Evolutionary conservation across 1,284 basidiomycete genomes (phyloP).

Genomic region (Xerocomus nothofagi): DNA sequence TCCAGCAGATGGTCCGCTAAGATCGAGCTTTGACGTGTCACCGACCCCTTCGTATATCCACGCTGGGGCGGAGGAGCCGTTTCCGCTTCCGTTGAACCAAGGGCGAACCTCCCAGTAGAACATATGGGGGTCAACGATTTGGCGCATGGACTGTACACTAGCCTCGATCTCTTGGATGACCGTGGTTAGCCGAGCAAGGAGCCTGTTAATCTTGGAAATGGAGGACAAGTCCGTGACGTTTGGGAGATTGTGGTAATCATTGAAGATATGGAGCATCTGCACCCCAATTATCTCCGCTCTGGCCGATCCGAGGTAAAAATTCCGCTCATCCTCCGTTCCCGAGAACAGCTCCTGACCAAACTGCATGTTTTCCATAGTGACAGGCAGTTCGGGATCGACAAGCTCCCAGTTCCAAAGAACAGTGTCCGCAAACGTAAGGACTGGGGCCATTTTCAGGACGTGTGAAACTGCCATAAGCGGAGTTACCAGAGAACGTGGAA

Average conservation of each 20-base stretch:
- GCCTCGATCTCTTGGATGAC: constrained; percentile 76
- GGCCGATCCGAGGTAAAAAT: constrained; percentile 88
- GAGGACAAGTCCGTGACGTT: constrained; percentile 68
- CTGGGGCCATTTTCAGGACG: constrained; percentile 82
- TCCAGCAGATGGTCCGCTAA: constrained; percentile 90
- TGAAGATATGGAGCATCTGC: constrained; percentile 84
- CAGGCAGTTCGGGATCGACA: constrained; percentile 51
- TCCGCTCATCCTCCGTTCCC: constrained; percentile 79
- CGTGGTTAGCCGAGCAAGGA: constrained; percentile 68
- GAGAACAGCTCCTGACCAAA: constrained; percentile 76
- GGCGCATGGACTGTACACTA: constrained; percentile 69
- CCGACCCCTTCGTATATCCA: constrained; percentile 89
- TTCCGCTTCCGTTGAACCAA: constrained; percentile 87
- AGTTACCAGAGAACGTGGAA: constrained; percentile 79
- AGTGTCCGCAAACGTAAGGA: constrained; percentile 94
- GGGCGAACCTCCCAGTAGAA: constrained; percentile 93
- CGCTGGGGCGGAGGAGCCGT: constrained; percentile 49
- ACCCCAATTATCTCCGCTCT: constrained; percentile 86
- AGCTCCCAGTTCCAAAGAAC: constrained; percentile 93
- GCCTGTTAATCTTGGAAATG: constrained; percentile 68
- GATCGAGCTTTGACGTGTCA: constrained; percentile 55
- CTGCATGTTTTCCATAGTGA: constrained; percentile 62
- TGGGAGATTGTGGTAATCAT: constrained; percentile 77
- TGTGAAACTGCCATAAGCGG: constrained; percentile 80
- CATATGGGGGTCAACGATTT: constrained; percentile 78